Percentiles rank a stretch among this genome's conserved stretches.
Conservation (phyloP, 179 eudicot genomes). For the Monotropa hypopitys region DNA sequence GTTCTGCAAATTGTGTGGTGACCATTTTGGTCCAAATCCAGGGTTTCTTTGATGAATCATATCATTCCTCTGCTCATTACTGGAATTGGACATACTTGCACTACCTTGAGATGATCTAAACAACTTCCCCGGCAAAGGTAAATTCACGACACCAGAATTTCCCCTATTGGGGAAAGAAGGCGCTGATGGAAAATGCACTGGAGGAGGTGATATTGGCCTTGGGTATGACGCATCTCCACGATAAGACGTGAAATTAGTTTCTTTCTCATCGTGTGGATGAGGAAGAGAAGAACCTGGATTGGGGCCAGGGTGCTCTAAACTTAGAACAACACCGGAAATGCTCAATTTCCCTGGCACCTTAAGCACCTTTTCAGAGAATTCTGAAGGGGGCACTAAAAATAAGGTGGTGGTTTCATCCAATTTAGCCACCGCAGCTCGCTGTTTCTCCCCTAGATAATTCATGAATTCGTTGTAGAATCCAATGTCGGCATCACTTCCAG, state of each 20-base stretch:
- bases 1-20: conserved; percentile 24
- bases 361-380: conserved; percentile 71
- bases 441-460: conserved; percentile 66
- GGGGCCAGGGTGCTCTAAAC: conserved; percentile 46
- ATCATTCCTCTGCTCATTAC: conserved; percentile 21
- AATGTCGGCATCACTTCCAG: conserved; percentile 64
- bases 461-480: conserved; percentile 65
- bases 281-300: conserved; percentile 20
- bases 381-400: conserved; percentile 85
- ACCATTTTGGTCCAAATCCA: conserved; percentile 20
- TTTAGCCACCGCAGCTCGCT: conserved; percentile 82
- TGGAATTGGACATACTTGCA: conserved; percentile 17
- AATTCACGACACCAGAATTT: conserved; percentile 22
- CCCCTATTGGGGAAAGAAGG: conserved; percentile 22
- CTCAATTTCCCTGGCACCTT: conserved; percentile 77
- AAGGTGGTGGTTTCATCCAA: conserved; percentile 57
- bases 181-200: conserved; percentile 18
- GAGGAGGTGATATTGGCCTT: conserved; percentile 31
- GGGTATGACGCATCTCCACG: conserved; percentile 18
- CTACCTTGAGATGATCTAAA: conserved; percentile 13
- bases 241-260: conserved; percentile 17
- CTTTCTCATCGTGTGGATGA: conserved; percentile 27
- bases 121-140: conserved; percentile 14
- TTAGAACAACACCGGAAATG: conserved; percentile 71
- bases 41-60: conserved; percentile 16